A percentile compares a stretch with the other conserved stretches of the same genome.
Conservation (phyloP, 1,284 basidiomycete species). For the Trametes versicolor region DNA sequence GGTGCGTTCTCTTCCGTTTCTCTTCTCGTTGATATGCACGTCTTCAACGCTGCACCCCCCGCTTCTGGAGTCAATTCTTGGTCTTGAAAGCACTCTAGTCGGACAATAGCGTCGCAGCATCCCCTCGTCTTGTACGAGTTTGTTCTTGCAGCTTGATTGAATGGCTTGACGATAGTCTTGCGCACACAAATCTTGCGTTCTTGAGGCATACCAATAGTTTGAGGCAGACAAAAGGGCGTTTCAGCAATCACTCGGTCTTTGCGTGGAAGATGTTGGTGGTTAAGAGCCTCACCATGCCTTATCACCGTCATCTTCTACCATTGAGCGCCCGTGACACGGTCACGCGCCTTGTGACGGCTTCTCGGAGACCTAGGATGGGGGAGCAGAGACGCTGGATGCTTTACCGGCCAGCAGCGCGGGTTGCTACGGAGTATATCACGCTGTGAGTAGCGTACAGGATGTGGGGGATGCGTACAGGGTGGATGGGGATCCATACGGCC, state of each 20-base stretch:
- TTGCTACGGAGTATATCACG: background rate
- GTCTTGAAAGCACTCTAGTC: constrained; percentile 3
- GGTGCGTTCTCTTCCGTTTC: constrained; percentile 3
- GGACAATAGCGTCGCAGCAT: background rate
- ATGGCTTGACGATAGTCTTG: background rate
- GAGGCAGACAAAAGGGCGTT: constrained; percentile 12
- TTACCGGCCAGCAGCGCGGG: background rate
- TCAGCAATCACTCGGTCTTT: constrained; percentile 18
- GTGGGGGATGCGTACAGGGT: background rate
- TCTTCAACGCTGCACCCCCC: background rate
- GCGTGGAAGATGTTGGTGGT: constrained; percentile 27
- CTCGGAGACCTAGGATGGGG: constrained; percentile 15
- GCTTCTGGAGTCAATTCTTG: background rate
- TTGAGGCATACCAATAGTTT: constrained; percentile 23
- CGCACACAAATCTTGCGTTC: constrained; percentile 14
- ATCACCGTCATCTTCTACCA: constrained; percentile 10
- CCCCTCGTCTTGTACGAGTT: constrained; percentile 1
- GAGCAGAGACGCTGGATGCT: background rate
- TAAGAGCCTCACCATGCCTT: constrained; percentile 22
- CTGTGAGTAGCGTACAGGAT: background rate
- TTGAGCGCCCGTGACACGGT: constrained; percentile 18
- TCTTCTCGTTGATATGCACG: background rate
- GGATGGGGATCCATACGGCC: background rate
- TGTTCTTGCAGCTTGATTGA: background rate
- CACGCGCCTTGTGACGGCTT: constrained; percentile 20